Percentiles rank a stretch among this genome's conserved stretches.
Conservation (phyloP, 1,284 basidiomycete genomes). For the Testicularia cyperi region DNA sequence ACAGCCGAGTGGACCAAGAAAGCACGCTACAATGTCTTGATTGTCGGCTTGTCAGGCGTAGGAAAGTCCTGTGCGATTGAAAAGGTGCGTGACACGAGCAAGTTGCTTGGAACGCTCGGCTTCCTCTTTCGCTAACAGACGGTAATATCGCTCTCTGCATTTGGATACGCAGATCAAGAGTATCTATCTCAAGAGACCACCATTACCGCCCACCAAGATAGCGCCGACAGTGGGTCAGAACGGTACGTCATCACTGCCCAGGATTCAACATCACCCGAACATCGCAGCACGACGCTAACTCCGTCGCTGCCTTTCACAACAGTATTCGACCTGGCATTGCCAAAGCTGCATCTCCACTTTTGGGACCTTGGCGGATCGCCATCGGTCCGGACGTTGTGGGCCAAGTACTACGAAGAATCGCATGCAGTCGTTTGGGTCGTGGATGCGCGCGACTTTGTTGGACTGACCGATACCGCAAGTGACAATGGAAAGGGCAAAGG, state of each 20-base stretch:
- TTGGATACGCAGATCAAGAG: constrained; percentile 11
- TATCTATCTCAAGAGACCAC: constrained; percentile 25
- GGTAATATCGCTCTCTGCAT: too few relatives aligned
- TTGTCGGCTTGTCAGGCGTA: constrained; percentile 37
- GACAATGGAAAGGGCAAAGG: constrained; percentile 14
- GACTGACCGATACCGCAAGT: constrained; percentile 1
- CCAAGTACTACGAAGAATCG: constrained; percentile 42
- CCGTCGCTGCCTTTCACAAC: too few relatives aligned
- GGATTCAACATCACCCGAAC: too few relatives aligned
- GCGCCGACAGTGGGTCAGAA: constrained; percentile 49
- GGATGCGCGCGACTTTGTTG: constrained; percentile 29
- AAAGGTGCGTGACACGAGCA: constrained; percentile 14
- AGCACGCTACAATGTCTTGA: constrained; percentile 34
- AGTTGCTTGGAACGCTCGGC: too few relatives aligned
- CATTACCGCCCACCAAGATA: constrained; percentile 27
- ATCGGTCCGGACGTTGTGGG: constrained; percentile 43
- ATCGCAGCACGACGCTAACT: too few relatives aligned
- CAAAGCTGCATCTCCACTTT: constrained; percentile 31
- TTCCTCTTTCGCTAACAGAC: not conserved
- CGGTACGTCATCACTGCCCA: constrained; percentile 1
- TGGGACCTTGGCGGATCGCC: constrained; percentile 48
- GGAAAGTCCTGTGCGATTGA: constrained; percentile 49
- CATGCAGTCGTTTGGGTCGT: constrained; percentile 41
- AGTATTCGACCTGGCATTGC: constrained; percentile 35
- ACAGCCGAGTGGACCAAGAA: constrained; percentile 43